These are phyloP conservation scores for Calonectria multiphialidica DNA, from an alignment of 2,329 filamentous ascomycete species.

Conservation along the genomic window DNA sequence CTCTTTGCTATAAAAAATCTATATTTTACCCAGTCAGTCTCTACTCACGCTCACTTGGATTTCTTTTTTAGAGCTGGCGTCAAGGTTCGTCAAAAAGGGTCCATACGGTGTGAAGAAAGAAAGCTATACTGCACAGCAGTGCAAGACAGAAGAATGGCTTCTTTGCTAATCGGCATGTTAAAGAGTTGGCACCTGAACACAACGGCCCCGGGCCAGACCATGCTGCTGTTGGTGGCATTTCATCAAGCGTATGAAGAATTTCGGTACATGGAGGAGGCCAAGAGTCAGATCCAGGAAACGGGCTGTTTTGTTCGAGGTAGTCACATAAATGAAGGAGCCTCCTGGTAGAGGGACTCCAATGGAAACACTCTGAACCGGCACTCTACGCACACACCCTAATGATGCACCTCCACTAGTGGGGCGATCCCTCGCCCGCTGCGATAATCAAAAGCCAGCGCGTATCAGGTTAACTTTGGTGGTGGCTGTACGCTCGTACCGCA, in stretches of 20 bases:
- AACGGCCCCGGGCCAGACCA: not conserved
- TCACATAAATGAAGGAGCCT: not conserved
- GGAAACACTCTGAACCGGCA: not conserved
- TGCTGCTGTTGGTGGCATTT: not conserved
- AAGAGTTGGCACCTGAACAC: not conserved
- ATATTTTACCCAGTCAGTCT: not conserved
- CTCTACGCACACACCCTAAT: not conserved
- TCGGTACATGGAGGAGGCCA: not conserved
- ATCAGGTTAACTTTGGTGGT: not conserved
- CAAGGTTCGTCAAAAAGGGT: not conserved
- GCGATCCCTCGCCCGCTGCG: not conserved
- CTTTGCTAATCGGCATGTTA: not conserved
- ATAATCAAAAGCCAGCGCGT: not conserved
- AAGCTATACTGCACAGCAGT: not conserved
- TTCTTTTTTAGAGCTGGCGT: not conserved
- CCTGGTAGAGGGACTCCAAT: not conserved
- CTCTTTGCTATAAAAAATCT: not conserved
- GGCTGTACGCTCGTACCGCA: not conserved
- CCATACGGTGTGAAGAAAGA: conserved; percentile 5
- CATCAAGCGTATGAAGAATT: not conserved
- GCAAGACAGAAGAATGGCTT: not conserved
- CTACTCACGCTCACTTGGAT: not conserved
- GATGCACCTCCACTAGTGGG: not conserved
- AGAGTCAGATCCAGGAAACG: not conserved
- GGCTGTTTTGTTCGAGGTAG: not conserved